Evolutionary conservation across 345 rosid species (phyloP).

Genomic region (Atalantia buxifolia): DNA sequence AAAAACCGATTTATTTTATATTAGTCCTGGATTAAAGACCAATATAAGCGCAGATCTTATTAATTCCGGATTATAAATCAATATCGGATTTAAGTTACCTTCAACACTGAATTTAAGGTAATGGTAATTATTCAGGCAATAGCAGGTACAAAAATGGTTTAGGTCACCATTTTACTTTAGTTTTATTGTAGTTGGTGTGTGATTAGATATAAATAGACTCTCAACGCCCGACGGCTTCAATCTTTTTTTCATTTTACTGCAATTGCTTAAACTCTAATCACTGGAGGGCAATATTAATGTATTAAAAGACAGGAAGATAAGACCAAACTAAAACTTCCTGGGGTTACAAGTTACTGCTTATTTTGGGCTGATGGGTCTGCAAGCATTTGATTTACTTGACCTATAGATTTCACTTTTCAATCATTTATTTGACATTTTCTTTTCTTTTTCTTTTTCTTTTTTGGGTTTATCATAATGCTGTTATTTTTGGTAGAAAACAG

Average conservation of each 20-base stretch:
- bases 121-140: neutral
- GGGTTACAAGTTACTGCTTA: neutral
- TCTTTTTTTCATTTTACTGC: neutral
- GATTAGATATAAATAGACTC: constrained; percentile 3
- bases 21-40: too few relatives aligned
- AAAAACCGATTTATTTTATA: too few relatives aligned
- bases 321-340: too few relatives aligned
- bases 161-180: neutral
- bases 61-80: too few relatives aligned
- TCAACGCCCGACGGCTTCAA: neutral
- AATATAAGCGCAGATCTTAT: accelerated
- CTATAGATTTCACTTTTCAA: neutral
- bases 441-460: neutral
- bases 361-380: neutral
- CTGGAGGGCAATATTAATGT: too few relatives aligned
- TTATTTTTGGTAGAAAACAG: neutral
- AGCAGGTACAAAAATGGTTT: constrained; percentile 1
- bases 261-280: neutral
- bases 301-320: too few relatives aligned
- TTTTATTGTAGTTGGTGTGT: neutral
- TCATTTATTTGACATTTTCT: neutral
- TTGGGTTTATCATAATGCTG: neutral
- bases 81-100: too few relatives aligned
- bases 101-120: too few relatives aligned
- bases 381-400: neutral